Evolutionary conservation across 164 flowering plant genomes (phyloP).

Genomic region (Aristolochia californica): DNA sequence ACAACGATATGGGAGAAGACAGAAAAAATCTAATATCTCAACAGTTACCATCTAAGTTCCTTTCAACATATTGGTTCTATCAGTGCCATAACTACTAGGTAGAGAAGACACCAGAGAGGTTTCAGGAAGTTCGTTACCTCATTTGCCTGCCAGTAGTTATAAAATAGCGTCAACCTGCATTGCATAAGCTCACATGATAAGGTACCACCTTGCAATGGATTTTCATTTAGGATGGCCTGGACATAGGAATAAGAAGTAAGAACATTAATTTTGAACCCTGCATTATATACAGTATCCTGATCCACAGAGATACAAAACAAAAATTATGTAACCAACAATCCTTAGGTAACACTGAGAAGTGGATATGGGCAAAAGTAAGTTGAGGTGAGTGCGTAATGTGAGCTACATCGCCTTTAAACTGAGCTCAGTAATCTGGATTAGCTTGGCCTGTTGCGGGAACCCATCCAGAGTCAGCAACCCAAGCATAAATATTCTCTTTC

Average conservation of each 20-base stretch:
- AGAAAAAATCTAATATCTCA: no score
- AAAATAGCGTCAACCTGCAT: slow-evolving; percentile 78
- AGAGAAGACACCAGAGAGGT: neutral
- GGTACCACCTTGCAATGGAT: slow-evolving; percentile 11
- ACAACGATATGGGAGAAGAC: no score
- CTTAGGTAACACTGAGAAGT: no score
- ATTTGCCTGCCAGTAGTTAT: slow-evolving; percentile 80
- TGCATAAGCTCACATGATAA: slow-evolving; percentile 51
- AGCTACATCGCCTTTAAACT: no score
- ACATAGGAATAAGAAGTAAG: neutral
- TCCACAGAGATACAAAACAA: neutral
- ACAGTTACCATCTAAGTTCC: no score
- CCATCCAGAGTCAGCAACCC: no score
- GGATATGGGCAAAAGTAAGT: no score
- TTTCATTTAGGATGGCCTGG: slow-evolving; percentile 45
- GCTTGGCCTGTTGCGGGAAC: no score
- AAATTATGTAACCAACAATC: neutral
- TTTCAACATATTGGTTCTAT: no score
- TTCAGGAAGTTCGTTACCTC: slow-evolving; percentile 43
- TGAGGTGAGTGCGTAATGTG: no score
- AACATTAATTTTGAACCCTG: neutral
- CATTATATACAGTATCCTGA: neutral
- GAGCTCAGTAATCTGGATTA: no score
- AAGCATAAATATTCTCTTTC: no score
- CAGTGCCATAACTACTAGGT: neutral